Evolutionary conservation across 2,329 filamentous ascomycete genomes (phyloP).

Genomic region (Mycogone perniciosa): DNA sequence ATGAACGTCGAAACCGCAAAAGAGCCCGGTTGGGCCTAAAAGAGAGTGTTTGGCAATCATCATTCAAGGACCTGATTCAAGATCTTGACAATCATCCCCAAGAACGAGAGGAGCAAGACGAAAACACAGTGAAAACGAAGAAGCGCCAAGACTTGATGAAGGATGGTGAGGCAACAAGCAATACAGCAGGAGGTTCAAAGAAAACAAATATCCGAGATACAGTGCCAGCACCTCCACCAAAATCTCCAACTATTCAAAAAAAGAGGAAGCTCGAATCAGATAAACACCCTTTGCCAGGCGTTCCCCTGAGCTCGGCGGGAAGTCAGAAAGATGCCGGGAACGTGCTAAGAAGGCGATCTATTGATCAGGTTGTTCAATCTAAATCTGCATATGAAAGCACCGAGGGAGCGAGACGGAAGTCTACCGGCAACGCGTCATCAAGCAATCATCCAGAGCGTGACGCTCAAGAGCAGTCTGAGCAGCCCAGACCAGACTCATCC

Average conservation of each 20-base stretch:
- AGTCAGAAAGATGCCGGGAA: too few relatives aligned
- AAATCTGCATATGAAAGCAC: background rate
- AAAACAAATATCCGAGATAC: background rate
- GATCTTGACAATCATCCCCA: background rate
- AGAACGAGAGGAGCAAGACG: background rate
- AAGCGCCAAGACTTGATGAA: background rate
- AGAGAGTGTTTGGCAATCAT: constrained; percentile 16
- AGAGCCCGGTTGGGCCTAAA: constrained; percentile 33
- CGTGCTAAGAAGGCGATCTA: background rate
- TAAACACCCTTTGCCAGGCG: background rate
- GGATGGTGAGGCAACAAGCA: background rate
- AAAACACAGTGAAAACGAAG: background rate
- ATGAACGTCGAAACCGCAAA: constrained; percentile 38
- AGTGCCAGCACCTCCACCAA: background rate
- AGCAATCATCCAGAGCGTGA: background rate
- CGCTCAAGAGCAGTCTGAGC: too few relatives aligned
- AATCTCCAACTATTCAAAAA: background rate
- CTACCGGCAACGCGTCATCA: background rate
- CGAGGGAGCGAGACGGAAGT: background rate
- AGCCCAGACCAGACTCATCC: background rate
- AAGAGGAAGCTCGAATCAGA: background rate
- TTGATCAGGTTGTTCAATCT: background rate
- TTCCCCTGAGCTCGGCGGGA: background rate
- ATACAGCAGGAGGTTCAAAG: background rate
- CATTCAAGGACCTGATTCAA: constrained; percentile 19